These are phyloP conservation scores for Umbelopsis sp. DNA, from an alignment of 192 early-diverging fungal genomes.

Conservation along the genomic window DNA sequence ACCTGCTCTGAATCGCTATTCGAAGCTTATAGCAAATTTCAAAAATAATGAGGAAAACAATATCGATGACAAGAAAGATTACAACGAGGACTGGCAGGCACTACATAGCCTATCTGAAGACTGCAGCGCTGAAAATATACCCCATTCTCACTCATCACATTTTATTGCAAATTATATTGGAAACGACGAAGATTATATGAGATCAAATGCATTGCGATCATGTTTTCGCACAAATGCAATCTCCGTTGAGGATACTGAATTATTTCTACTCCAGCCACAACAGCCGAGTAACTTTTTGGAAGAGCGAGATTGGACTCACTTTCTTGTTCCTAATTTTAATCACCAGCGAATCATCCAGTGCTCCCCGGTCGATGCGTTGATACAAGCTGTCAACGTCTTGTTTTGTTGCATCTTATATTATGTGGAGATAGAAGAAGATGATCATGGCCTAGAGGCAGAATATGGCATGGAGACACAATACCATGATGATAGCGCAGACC, in stretches of 20 bases:
- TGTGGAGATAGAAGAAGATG: constrained; percentile 15
- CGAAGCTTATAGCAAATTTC: no score
- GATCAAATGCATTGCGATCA: not conserved
- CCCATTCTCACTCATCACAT: not conserved
- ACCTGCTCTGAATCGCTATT: no score
- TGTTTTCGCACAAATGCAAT: constrained; percentile 16
- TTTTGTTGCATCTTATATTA: not conserved
- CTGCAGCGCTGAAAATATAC: no score
- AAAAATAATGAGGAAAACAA: no score
- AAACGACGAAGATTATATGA: not conserved
- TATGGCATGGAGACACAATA: not conserved
- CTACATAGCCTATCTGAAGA: no score
- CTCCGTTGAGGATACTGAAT: not conserved
- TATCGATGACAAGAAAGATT: no score
- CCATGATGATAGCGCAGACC: not conserved
- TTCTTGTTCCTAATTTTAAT: not conserved
- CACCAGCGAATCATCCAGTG: not conserved
- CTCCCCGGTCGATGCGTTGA: not conserved
- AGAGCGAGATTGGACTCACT: not conserved
- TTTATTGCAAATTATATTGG: not conserved
- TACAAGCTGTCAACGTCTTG: not conserved
- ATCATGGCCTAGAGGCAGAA: not conserved
- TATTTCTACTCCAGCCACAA: constrained; percentile 2
- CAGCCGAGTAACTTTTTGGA: not conserved
- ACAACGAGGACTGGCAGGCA: no score